Evolutionary conservation across 768 basidiomycete genomes (phyloP), one percentile per base, ranked within the genome.

Genomic region (Pleurotus eryngii): DNA sequence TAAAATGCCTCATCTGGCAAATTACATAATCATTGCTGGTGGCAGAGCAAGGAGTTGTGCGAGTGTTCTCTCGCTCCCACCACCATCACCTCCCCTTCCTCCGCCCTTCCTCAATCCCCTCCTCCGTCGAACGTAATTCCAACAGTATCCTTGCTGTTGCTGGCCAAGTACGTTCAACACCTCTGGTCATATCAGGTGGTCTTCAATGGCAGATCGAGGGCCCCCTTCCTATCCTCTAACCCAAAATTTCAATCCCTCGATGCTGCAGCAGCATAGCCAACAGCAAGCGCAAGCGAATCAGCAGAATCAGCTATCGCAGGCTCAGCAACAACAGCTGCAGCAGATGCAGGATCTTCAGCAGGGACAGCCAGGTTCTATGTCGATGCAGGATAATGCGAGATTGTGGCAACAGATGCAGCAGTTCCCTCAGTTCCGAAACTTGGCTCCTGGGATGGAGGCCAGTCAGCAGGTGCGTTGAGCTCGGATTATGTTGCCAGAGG

Each of bases 361-460:
- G 46, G 65, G 65, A 39, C 73, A 74, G 62, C 66, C 72, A 60
- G 65, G 70, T 65, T 68, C 74, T 62, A 80, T 79, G 70, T 7
- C 54, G 12, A 53, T 49, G 42, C 60, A 77, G 67, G 85, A 86
- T 67, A 78, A 81, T 26, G 61, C 61, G 59, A 80, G 78, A 59
- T 73, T 81, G 63, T 87, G 84, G 86, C 80, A 80, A 69, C 79
- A 82, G 68, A 78, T 81, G 67, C 77, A 79, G 66, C 63, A 72
- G 58, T 75, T 76, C 61, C 72, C 70, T 43, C 72, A 74, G 60
- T 79, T 78, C 61, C 75, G 80, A 35, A 66, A 61, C 66, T 73
- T 46, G 69, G 71, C 46, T 79, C 78, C 64, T 69, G 80, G 60
- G 66, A 69, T 30, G 56, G 70, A 35, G 63, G 68, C 74, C 58